phyloP scores from a whole-genome alignment of 2,329 filamentous ascomycete species.

The Alternaria conjuncta region DNA sequence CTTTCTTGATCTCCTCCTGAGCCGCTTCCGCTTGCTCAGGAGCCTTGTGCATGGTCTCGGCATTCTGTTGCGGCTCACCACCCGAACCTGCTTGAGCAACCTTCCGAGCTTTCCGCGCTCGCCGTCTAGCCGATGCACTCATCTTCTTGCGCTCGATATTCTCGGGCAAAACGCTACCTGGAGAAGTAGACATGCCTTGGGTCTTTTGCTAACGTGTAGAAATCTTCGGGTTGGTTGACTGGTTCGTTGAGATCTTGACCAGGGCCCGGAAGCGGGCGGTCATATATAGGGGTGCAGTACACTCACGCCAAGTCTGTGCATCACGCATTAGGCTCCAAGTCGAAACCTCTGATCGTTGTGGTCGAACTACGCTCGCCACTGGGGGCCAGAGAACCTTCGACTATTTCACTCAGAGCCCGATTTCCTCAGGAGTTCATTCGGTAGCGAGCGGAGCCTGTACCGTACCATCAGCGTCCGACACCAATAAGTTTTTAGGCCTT shows the following conservation, averaged over 20 bases:
- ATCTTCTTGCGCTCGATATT: not conserved
- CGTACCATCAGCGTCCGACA: too few species aligned
- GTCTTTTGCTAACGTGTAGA: not conserved
- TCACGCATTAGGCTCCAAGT: not conserved
- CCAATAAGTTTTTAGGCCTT: too few species aligned
- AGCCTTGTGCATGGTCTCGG: not conserved
- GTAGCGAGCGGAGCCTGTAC: not conserved
- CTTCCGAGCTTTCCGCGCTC: not conserved
- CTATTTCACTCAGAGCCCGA: not conserved
- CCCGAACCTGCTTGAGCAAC: not conserved
- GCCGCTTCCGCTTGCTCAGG: not conserved
- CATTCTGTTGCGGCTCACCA: not conserved
- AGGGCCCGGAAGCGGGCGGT: not conserved
- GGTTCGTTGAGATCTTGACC: not conserved
- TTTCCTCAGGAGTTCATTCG: too few species aligned
- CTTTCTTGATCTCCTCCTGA: not conserved
- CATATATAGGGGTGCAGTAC: not conserved
- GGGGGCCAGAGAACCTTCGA: not conserved
- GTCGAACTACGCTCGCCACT: not conserved
- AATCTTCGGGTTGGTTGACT: not conserved
- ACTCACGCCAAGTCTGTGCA: not conserved
- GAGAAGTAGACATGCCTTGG: not conserved
- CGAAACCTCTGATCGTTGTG: rapidly evolving
- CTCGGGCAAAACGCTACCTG: not conserved
- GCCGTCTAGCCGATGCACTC: not conserved